These are phyloP conservation scores for Streptanthus diversifolius DNA, from an alignment of 345 rosid species.

Conservation along the genomic window DNA sequence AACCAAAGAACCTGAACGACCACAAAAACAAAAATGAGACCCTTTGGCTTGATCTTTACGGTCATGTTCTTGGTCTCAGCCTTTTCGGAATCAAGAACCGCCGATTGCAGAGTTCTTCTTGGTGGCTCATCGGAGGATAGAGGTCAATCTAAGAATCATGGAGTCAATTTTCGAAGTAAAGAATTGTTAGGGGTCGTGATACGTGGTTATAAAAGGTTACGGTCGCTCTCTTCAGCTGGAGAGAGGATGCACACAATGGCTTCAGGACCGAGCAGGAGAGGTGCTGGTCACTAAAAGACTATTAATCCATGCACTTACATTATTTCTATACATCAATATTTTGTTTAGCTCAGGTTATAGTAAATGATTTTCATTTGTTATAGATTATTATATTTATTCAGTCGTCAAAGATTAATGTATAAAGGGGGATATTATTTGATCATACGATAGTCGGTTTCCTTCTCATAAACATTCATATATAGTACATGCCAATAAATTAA, in stretches of 20 bases:
- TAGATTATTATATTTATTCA: conserved; percentile 24
- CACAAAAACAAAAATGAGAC: conserved; percentile 37
- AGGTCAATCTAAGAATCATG: conserved; percentile 3
- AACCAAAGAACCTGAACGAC: conserved; percentile 1
- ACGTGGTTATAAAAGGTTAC: conserved; percentile 24
- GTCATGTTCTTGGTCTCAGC: conserved; percentile 37
- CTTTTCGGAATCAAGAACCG: conserved; percentile 33
- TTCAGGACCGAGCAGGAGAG: conserved; percentile 80
- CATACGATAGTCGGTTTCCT: conserved; percentile 14
- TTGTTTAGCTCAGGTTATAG: conserved; percentile 31
- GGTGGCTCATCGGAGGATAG: conserved; percentile 1
- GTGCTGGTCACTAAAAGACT: conserved; percentile 56
- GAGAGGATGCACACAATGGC: conserved; percentile 42
- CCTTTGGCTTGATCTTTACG: conserved; percentile 31
- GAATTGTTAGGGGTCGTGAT: conserved; percentile 17
- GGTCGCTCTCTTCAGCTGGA: conserved; percentile 22
- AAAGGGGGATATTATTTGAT: conserved; percentile 18
- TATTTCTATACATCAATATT: conserved; percentile 6
- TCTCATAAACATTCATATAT: not conserved
- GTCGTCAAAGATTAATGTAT: conserved; percentile 21
- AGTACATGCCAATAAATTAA: not conserved
- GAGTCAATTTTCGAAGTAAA: conserved; percentile 12
- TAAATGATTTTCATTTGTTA: conserved; percentile 17
- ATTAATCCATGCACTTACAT: not conserved
- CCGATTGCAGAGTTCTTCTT: conserved; percentile 36